These are phyloP conservation scores for Eucalyptus victrix DNA, from an alignment of 345 rosid species.

Conservation along the genomic window DNA sequence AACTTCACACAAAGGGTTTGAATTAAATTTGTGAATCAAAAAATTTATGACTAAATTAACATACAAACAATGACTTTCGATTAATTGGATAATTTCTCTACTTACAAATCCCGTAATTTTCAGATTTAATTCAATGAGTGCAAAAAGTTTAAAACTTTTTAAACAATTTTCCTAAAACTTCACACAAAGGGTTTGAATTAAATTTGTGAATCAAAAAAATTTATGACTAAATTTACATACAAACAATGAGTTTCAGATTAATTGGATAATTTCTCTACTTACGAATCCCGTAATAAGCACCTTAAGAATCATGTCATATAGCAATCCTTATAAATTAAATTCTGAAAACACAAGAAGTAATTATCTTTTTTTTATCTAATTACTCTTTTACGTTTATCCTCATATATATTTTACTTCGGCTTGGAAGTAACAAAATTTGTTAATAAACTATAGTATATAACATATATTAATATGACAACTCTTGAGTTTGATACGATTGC, in stretches of 20 bases:
- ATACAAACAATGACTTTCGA: no score
- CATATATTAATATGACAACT: not conserved
- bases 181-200: rapidly evolving
- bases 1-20: no score
- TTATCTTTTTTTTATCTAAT: not conserved
- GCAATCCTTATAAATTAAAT: not conserved
- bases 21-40: no score
- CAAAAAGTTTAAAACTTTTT: no score
- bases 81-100: no score
- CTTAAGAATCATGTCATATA: not conserved
- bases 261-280: not conserved
- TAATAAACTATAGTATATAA: not conserved
- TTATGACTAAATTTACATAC: not conserved
- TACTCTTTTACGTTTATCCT: not conserved
- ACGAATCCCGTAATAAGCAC: not conserved
- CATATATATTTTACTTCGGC: not conserved
- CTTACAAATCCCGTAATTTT: no score
- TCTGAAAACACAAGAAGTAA: not conserved
- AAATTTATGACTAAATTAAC: no score
- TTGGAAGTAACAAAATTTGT: not conserved
- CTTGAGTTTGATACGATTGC: not conserved
- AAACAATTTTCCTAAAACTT: not conserved
- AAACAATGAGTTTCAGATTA: not conserved
- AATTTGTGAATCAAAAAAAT: not conserved
- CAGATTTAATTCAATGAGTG: no score